Base-by-base conservation (phyloP, 2,329 filamentous ascomycete genomes). In the Fusarium mexicanum region DNA sequence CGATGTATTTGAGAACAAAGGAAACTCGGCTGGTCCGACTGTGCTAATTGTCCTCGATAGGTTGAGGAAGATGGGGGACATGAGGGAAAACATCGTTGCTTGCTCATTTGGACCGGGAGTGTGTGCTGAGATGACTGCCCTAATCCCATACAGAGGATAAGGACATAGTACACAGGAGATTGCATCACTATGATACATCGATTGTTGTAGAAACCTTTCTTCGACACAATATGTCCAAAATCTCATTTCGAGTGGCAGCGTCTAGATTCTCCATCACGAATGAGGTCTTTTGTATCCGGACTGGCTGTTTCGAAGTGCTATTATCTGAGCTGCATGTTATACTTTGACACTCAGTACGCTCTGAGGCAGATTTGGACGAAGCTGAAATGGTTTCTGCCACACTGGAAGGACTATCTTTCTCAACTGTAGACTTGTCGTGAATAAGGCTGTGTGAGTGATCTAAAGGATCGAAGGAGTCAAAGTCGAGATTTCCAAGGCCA, bases 241-340 rank as follows among this genome's bases (percentile, higher is more conserved):
- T 54, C 47, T 61, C 38, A 61, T 54, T 61, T 54, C 47, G 59
- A 61, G 59, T 54, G 38, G 31, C 59, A 54, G 47, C 31, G 47
- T 61, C 59, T 44, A 61, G 38, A 61, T 61, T 61, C 59, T 61
- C 47, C 59, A 61, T 61, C 14, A 61, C 59, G 59, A 61, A 61
- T 54, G 59, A 54, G 16, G 59, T 61, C 59, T n/a, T 61, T 54
- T 44, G 47, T 46, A 44, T 31, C 47, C 38, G 38, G 47, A 16
- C 47, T 54, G 59, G 47, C 31, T 37, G 29, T 61, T 54, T 44
- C 31, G 59, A 61, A 54, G 38, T 44, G 59, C 38, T 24, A 38
- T 31, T 54, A 22, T 61, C 59, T 38, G 59, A 54, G 47, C 47
- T 44, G 47, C 31, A 61, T 61, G 47, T 24, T 61, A 37, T 54